Evolutionary conservation across 2,329 filamentous ascomycete genomes (phyloP), one percentile per base, ranked within the genome.

Genomic region (Stagonosporopsis chrysanthemi): DNA sequence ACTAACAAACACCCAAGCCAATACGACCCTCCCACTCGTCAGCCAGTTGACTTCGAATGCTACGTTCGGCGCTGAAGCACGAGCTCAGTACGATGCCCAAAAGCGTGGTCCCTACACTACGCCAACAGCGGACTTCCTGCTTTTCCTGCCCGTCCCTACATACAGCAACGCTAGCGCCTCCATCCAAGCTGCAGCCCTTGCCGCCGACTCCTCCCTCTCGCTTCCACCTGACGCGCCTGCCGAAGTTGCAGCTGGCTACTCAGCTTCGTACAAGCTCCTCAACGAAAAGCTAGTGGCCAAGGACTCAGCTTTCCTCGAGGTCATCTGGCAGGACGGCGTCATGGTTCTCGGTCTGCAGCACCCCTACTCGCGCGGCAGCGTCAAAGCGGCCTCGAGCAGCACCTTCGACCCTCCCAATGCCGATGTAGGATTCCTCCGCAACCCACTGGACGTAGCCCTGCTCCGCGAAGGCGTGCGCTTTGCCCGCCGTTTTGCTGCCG

Each of bases 321-420:
- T 68, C 24, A 67, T 69, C 45, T 67, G 59, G 61, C 50, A 46
- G 22, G 66, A 69, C 35, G 66, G 65, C 17, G 41, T 38, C 38
- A 28, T 65, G 17, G 43, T 66, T 0, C 57, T 67, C 9, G 62
- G 53, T 5, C 57, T 69, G 4, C 60, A 69, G 50, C 67, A 70
- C 42, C 69, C 69, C 0, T 66, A 67, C 50, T 67, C 65, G 8
- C 66, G 69, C 35, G 69, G 69, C n/a, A 60, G 54, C 33, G 55
- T 71, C 35, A 65, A 65, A n/a, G 65, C 67, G 15, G 19, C 48
- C n/a, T 62, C 59, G 33, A 40, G 52, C 12, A 64, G 59, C 41
- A 62, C 65, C 1, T 71, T 70, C 50, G 66, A 70, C 35, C 55
- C 61, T 2, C 69, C 69, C 5, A 38, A 66, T 19, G 65, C 68